Evolutionary conservation across 768 basidiomycete species (phyloP).

Genomic region (Tulasnella sp.): DNA sequence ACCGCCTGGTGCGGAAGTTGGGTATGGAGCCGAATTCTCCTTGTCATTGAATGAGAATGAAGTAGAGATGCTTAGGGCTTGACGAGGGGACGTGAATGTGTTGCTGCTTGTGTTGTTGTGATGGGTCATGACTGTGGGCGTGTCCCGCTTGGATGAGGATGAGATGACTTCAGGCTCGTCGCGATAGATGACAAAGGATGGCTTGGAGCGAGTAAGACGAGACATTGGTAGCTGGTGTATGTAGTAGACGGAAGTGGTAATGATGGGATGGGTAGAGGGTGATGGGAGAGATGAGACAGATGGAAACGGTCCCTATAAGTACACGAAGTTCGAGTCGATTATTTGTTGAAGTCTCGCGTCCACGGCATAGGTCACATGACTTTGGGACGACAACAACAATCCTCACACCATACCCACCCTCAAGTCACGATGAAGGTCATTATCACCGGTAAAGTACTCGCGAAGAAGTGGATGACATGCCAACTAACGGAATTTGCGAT

Average conservation of each 20-base stretch:
- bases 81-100: neutral
- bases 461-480: neutral
- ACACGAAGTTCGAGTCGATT: too few species aligned
- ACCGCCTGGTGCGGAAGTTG: neutral
- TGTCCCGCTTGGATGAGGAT: neutral
- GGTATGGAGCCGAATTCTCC: conserved; percentile 13
- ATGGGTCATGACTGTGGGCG: neutral
- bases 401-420: too few species aligned
- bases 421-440: conserved; percentile 18
- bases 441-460: conserved; percentile 11
- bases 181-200: conserved; percentile 14
- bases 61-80: neutral
- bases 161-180: conserved; percentile 1
- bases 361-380: neutral
- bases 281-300: neutral
- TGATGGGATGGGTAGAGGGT: neutral
- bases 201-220: conserved; percentile 12
- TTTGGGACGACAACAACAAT: neutral
- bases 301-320: too few species aligned
- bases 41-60: conserved; percentile 12
- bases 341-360: neutral
- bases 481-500: conserved; percentile 7
- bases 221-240: neutral
- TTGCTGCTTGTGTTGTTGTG: neutral
- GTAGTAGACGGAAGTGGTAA: neutral